These are phyloP conservation scores for Plasmodium vinckei DNA, from an alignment of 169 alveolate species.

Conservation along the genomic window DNA sequence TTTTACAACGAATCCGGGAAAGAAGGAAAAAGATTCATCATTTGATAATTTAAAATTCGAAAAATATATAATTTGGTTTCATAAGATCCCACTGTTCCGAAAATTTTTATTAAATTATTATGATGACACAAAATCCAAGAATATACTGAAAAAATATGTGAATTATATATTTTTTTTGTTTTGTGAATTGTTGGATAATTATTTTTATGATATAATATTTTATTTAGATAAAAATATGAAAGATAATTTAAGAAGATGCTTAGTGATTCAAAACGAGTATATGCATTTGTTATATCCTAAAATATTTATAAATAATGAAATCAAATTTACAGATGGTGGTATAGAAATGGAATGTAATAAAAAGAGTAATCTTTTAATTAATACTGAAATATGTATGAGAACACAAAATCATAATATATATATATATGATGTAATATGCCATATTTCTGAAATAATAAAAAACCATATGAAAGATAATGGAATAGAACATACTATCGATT, in stretches of 20 bases:
- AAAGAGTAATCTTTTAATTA: slow-evolving; percentile 25
- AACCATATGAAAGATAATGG: slow-evolving; percentile 56
- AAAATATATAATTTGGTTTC: slow-evolving; percentile 53
- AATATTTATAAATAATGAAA: slow-evolving; percentile 47
- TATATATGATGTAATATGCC: slow-evolving; percentile 18
- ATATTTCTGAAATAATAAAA: slow-evolving; percentile 39
- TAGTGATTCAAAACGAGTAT: slow-evolving; percentile 51
- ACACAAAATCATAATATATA: slow-evolving; percentile 32
- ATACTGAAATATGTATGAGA: slow-evolving; percentile 50
- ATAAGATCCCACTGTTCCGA: slow-evolving; percentile 22
- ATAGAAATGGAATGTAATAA: slow-evolving; percentile 38
- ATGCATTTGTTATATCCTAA: slow-evolving; percentile 64
- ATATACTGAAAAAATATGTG: slow-evolving; percentile 47
- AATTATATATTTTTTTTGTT: slow-evolving; percentile 57
- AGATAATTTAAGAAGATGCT: slow-evolving; percentile 29
- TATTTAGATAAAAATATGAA: slow-evolving; percentile 45
- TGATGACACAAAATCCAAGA: slow-evolving; percentile 52
- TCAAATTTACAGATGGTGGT: slow-evolving; percentile 24
- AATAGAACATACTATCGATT: slow-evolving; percentile 20
- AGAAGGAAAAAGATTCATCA: slow-evolving; percentile 15
- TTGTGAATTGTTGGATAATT: slow-evolving; percentile 49
- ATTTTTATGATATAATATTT: slow-evolving; percentile 66
- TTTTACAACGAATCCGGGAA: neutral
- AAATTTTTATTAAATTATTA: slow-evolving; percentile 35
- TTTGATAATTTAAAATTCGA: slow-evolving; percentile 58